These are phyloP conservation scores for Verticillium isaacii DNA, from an alignment of 2,329 filamentous ascomycete species.

Conservation along the genomic window DNA sequence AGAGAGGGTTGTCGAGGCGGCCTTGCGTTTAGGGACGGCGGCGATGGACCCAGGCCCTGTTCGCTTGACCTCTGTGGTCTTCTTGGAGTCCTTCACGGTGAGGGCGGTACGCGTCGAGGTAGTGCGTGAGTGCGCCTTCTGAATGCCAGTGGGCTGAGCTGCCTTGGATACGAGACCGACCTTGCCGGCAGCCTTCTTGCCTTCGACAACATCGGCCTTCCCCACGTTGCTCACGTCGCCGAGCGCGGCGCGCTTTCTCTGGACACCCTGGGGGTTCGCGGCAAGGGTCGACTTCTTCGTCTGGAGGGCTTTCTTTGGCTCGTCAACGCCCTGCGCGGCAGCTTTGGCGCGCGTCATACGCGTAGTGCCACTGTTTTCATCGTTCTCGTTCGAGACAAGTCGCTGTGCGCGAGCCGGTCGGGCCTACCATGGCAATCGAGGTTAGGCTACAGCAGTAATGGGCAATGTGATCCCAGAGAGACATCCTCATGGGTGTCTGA, in stretches of 20 bases:
- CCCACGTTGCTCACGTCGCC: conserved; percentile 94
- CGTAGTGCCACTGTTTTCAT: conserved; percentile 78
- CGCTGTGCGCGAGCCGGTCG: conserved; percentile 65
- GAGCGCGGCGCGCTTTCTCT: conserved; percentile 75
- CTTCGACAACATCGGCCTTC: conserved; percentile 67
- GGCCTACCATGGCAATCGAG: conserved; percentile 40
- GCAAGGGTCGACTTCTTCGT: conserved; percentile 61
- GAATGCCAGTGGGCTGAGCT: conserved; percentile 73
- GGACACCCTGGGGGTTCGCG: conserved; percentile 40
- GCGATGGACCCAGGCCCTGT: conserved; percentile 66
- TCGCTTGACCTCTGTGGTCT: conserved; percentile 62
- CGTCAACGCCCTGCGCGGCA: conserved; percentile 65
- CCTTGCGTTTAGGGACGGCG: conserved; percentile 64
- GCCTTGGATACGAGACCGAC: conserved; percentile 72
- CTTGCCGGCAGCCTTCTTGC: conserved; percentile 70
- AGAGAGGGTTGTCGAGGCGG: conserved; percentile 39
- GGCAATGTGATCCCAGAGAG: background rate
- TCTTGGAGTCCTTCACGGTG: conserved; percentile 64
- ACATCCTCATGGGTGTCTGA: conserved; percentile 4
- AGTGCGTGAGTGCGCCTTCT: conserved; percentile 58
- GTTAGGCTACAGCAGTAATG: background rate
- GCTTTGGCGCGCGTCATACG: conserved; percentile 92
- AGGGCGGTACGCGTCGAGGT: conserved; percentile 59
- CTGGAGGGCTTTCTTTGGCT: conserved; percentile 59
- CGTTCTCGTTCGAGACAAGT: conserved; percentile 84